phyloP scores from a whole-genome alignment of 1,284 basidiomycete genomes.

The Peniophora sp. region DNA sequence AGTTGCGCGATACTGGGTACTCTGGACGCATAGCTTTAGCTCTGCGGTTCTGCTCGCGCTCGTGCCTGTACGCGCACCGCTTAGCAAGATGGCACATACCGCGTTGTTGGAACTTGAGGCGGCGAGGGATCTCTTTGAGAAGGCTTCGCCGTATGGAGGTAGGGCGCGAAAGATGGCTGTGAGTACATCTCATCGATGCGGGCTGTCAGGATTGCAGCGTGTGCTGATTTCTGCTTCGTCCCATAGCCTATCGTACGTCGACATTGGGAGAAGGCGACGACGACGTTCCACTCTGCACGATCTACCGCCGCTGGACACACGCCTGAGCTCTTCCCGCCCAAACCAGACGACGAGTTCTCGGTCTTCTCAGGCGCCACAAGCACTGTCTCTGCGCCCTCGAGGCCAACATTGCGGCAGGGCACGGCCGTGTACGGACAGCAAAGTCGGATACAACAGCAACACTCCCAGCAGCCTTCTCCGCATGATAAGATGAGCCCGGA shows the following conservation, averaged over 20 bases:
- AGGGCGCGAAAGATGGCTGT: constrained; percentile 62
- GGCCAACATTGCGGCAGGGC: neutral
- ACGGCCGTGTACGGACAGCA: neutral
- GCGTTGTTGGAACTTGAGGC: constrained; percentile 52
- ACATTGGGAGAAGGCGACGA: constrained; percentile 33
- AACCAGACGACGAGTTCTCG: constrained; percentile 54
- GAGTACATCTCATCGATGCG: constrained; percentile 1
- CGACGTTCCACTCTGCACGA: constrained; percentile 34
- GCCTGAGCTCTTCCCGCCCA: constrained; percentile 50
- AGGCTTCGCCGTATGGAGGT: constrained; percentile 50
- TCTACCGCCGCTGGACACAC: constrained; percentile 32
- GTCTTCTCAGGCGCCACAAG: constrained; percentile 37
- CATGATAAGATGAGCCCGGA: neutral
- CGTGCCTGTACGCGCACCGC: constrained; percentile 56
- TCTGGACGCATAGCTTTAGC: constrained; percentile 65
- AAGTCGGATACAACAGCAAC: neutral
- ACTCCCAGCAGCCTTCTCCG: neutral
- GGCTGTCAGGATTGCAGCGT: constrained; percentile 15
- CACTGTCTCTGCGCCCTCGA: constrained; percentile 10
- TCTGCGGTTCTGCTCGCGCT: constrained; percentile 62
- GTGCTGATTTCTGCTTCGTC: constrained; percentile 1
- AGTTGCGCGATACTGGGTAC: constrained; percentile 55
- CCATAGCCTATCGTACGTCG: constrained; percentile 3
- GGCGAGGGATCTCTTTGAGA: constrained; percentile 55
- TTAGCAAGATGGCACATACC: constrained; percentile 56